Evolutionary conservation across 2,329 filamentous ascomycete species (phyloP).

Genomic region (Hymenoscyphus linearis): DNA sequence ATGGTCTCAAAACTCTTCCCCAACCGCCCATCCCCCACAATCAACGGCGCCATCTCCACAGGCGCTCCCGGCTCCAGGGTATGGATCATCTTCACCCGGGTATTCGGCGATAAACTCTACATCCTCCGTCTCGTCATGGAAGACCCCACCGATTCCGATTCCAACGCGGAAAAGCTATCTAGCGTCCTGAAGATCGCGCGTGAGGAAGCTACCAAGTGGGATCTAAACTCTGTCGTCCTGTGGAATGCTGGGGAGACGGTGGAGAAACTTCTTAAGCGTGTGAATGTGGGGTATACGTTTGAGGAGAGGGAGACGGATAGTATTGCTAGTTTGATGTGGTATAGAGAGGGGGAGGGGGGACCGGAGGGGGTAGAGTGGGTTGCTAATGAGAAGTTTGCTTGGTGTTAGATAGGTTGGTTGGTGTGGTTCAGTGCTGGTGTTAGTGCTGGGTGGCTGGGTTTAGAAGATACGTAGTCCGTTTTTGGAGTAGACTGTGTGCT

Average conservation of each 20-base stretch:
- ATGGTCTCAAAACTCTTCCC: conserved; percentile 60
- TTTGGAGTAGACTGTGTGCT: too few species aligned
- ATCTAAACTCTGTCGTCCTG: conserved; percentile 63
- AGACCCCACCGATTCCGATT: conserved; percentile 37
- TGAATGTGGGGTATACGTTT: conserved; percentile 43
- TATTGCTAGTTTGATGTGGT: conserved; percentile 69
- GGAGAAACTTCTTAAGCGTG: conserved; percentile 40
- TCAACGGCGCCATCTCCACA: conserved; percentile 66
- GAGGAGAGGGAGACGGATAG: conserved; percentile 58
- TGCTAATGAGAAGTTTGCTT: conserved; percentile 71
- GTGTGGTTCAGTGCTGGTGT: background rate
- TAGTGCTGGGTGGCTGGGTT: background rate
- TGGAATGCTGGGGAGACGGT: conserved; percentile 72
- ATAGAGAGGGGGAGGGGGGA: conserved; percentile 46
- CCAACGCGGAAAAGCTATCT: conserved; percentile 49
- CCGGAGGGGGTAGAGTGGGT: conserved; percentile 61
- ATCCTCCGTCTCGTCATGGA: conserved; percentile 66
- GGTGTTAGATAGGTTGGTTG: conserved; percentile 49
- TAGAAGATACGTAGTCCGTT: too few species aligned
- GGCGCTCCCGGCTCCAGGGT: conserved; percentile 48
- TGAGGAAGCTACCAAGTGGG: conserved; percentile 65
- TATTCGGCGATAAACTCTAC: conserved; percentile 66
- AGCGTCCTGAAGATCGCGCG: conserved; percentile 64
- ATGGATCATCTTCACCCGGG: conserved; percentile 69
- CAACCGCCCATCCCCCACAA: conserved; percentile 40